A percentile compares a stretch with the other conserved stretches of the same genome.
Conservation (phyloP, 2,329 filamentous ascomycete species). For the Neofusicoccum parvum region DNA sequence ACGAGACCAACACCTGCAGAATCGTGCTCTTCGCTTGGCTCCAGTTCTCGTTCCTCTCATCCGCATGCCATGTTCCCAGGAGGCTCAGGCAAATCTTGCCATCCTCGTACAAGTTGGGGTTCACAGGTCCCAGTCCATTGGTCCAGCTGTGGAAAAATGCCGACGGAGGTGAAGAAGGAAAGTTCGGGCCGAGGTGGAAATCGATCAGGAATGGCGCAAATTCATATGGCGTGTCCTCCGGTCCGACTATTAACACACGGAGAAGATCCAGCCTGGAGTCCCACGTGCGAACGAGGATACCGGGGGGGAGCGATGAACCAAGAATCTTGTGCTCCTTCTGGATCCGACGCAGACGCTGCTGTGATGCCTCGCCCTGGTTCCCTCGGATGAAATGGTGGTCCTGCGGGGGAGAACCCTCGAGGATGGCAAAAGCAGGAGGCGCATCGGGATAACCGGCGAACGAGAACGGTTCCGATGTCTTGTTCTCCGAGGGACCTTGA, state of each 20-base stretch:
- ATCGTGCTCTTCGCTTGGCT: conserved; percentile 55
- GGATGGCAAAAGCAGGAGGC: conserved; percentile 36
- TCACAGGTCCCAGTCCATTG: conserved; percentile 54
- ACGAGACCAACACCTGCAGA: conserved; percentile 59
- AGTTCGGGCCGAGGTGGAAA: conserved; percentile 53
- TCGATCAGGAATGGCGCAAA: conserved; percentile 64
- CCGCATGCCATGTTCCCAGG: conserved; percentile 61
- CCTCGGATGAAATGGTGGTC: conserved; percentile 41
- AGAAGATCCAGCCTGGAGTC: conserved; percentile 61
- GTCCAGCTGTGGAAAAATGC: conserved; percentile 64
- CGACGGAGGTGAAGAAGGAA: conserved; percentile 56
- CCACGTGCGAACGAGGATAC: conserved; percentile 62
- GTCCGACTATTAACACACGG: conserved; percentile 61
- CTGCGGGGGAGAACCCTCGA: conserved; percentile 37
- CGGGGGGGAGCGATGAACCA: conserved; percentile 53
- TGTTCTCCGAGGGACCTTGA: conserved; percentile 22
- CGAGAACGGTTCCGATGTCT: conserved; percentile 9
- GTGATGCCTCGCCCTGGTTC: conserved; percentile 33
- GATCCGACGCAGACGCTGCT: conserved; percentile 52
- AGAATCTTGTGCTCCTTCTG: conserved; percentile 63
- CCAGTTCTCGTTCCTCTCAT: conserved; percentile 57
- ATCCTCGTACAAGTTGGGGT: conserved; percentile 65
- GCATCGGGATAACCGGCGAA: conserved; percentile 22
- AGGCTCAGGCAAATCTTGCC: conserved; percentile 63
- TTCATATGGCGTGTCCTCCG: conserved; percentile 62